phyloP scores from a whole-genome alignment of 768 basidiomycete genomes.

The Amanita subjunquillea region DNA sequence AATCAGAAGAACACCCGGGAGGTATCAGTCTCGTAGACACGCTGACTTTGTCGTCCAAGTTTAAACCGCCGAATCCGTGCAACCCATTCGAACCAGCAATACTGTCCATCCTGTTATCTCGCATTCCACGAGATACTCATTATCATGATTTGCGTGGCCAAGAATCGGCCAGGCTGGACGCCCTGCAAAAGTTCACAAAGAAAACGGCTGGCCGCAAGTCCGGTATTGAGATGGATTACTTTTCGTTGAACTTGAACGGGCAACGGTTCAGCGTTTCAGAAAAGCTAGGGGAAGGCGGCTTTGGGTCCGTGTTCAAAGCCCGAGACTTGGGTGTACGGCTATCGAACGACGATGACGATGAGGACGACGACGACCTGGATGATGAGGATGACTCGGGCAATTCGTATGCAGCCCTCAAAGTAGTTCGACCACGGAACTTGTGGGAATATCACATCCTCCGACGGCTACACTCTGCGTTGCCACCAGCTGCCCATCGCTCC shows the following conservation, averaged over 20 bases:
- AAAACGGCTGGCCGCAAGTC: slow-evolving; percentile 28
- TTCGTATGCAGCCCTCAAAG: slow-evolving; percentile 76
- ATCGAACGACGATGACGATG: slow-evolving; percentile 28
- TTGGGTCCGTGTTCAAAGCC: slow-evolving; percentile 91
- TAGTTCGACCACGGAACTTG: slow-evolving; percentile 77
- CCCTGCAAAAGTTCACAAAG: slow-evolving; percentile 63
- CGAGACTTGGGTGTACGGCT: slow-evolving; percentile 37
- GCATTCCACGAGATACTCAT: slow-evolving; percentile 46
- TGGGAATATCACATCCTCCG: slow-evolving; percentile 92
- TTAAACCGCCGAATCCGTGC: slow-evolving; percentile 79
- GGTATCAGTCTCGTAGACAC: slow-evolving; percentile 58
- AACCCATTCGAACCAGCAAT: slow-evolving; percentile 71
- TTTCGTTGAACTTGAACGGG: slow-evolving; percentile 53
- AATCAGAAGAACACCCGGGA: slow-evolving; percentile 47
- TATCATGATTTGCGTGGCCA: slow-evolving; percentile 49
- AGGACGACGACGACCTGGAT: slow-evolving; percentile 38
- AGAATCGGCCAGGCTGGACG: slow-evolving; percentile 50
- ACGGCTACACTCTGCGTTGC: slow-evolving; percentile 62
- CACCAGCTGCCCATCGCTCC: slow-evolving; percentile 46
- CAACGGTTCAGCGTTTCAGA: slow-evolving; percentile 61
- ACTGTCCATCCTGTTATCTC: slow-evolving; percentile 52
- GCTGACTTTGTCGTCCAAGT: slow-evolving; percentile 47
- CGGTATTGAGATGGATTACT: slow-evolving; percentile 27
- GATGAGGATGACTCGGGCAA: slow-evolving; percentile 44
- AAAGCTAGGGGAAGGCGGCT: slow-evolving; percentile 96